phyloP scores from a whole-genome alignment of 2,329 filamentous ascomycete species.

The Colletotrichum sp. region DNA sequence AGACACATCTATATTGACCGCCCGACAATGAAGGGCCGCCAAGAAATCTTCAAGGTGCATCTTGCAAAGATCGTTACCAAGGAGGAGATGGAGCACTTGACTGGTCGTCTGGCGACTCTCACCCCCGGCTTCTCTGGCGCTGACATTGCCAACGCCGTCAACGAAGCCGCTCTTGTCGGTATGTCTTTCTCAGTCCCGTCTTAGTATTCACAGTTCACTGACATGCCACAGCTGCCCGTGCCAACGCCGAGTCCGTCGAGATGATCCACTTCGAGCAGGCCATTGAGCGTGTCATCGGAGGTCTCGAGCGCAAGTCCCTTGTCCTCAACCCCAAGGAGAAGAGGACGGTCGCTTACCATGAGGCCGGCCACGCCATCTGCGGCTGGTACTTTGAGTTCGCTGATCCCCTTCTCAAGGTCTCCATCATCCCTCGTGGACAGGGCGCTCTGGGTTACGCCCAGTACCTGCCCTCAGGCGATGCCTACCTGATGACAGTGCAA shows the following conservation, averaged over 20 bases:
- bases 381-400: constrained; percentile 97
- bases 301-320: constrained; percentile 95
- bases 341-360: constrained; percentile 95
- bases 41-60: constrained; percentile 96
- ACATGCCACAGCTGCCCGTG: constrained; percentile 74
- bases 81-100: constrained; percentile 86
- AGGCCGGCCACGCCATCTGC: constrained; percentile 97
- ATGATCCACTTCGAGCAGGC: constrained; percentile 97
- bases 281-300: constrained; percentile 95
- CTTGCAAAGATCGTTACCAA: constrained; percentile 92
- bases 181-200: constrained; percentile 39
- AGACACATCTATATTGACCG: constrained; percentile 94
- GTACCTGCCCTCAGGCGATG: constrained; percentile 90
- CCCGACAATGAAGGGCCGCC: constrained; percentile 94
- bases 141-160: constrained; percentile 98
- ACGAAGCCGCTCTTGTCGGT: constrained; percentile 97
- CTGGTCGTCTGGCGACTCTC: constrained; percentile 86
- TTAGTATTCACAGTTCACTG: constrained; percentile 35
- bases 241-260: constrained; percentile 78
- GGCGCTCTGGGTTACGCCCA: constrained; percentile 95
- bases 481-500: constrained; percentile 93
- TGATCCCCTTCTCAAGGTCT: constrained; percentile 97
- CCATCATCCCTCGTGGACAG: constrained; percentile 95
- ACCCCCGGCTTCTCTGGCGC: constrained; percentile 97
- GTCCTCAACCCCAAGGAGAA: constrained; percentile 95